Conservation (phyloP, 106 monocot species). For the Dendrobium nobile region DNA sequence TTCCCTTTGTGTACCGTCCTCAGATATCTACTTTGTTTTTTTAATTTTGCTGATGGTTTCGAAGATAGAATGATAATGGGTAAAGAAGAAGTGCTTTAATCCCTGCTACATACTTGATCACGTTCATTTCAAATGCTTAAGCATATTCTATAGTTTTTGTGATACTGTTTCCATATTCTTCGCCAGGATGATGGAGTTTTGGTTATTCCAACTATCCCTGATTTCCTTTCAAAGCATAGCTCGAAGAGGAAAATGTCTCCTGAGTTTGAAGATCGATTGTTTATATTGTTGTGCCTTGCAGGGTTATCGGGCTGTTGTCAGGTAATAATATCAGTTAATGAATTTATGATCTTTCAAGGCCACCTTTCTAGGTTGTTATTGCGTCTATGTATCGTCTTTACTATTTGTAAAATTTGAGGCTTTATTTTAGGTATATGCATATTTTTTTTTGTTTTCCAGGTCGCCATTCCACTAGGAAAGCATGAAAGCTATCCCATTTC, state of each 20-base stretch:
- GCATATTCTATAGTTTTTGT: neutral
- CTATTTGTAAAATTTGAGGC: neutral
- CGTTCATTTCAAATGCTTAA: neutral
- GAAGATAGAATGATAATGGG: neutral
- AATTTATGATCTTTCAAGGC: neutral
- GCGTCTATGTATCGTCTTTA: neutral
- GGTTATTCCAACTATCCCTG: conserved; percentile 74
- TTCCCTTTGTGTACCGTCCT: neutral
- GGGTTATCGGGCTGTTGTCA: conserved; percentile 92
- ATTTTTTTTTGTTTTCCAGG: conserved; percentile 31
- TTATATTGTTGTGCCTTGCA: conserved; percentile 69
- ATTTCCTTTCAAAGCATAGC: conserved; percentile 38
- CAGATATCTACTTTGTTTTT: neutral
- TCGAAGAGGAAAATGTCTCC: conserved; percentile 47
- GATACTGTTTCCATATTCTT: neutral
- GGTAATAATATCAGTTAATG: conserved; percentile 28
- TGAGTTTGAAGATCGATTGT: conserved; percentile 52
- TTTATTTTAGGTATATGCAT: neutral
- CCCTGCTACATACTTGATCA: neutral
- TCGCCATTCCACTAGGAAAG: conserved; percentile 70
- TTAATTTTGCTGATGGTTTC: neutral
- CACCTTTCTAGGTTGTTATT: neutral
- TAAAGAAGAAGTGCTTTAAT: neutral
- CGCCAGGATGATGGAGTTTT: conserved; percentile 81
- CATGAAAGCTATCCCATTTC: conserved; percentile 65